Evolutionary conservation across 2,329 filamentous ascomycete genomes (phyloP).

Genomic region (Aspergillus pseudoglaucus): DNA sequence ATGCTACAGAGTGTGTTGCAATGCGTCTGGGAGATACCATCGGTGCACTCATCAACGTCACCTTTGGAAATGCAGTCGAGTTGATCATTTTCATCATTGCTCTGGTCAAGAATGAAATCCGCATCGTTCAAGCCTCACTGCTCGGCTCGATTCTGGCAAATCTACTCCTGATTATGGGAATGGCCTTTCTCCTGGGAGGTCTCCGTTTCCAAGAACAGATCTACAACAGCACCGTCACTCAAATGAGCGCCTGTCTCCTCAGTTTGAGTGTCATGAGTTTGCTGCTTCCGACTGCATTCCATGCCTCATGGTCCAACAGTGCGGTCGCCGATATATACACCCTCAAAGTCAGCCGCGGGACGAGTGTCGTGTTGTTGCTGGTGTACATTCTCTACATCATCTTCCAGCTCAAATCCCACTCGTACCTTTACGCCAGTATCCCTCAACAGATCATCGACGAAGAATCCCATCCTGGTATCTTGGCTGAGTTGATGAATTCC

Average conservation of each 20-base stretch:
- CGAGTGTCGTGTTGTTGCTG: conserved; percentile 75
- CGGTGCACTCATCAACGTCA: conserved; percentile 67
- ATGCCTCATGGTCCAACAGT: conserved; percentile 69
- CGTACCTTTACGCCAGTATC: conserved; percentile 87
- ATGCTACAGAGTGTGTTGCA: conserved; percentile 70
- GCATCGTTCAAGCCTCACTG: conserved; percentile 84
- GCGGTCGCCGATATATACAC: conserved; percentile 61
- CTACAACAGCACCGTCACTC: conserved; percentile 90
- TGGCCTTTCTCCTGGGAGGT: conserved; percentile 83
- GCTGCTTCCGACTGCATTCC: conserved; percentile 82
- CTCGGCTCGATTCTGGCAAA: conserved; percentile 87
- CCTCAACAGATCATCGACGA: conserved; percentile 90
- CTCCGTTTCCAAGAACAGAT: conserved; percentile 86
- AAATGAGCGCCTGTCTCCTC: conserved; percentile 91
- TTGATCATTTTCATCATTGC: conserved; percentile 78
- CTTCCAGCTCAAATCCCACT: conserved; percentile 87
- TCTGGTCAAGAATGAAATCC: conserved; percentile 73
- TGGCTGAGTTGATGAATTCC: conserved; percentile 69
- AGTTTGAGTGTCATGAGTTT: conserved; percentile 87
- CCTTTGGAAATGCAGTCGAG: conserved; percentile 73
- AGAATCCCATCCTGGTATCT: conserved; percentile 77
- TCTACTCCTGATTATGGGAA: conserved; percentile 79
- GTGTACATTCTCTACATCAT: conserved; percentile 79
- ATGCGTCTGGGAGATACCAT: conserved; percentile 65
- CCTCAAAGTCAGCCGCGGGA: conserved; percentile 79